Percentiles rank a stretch among this genome's conserved stretches.
Conservation (phyloP, 305 asterid genomes). For the Fraxinus floribunda region DNA sequence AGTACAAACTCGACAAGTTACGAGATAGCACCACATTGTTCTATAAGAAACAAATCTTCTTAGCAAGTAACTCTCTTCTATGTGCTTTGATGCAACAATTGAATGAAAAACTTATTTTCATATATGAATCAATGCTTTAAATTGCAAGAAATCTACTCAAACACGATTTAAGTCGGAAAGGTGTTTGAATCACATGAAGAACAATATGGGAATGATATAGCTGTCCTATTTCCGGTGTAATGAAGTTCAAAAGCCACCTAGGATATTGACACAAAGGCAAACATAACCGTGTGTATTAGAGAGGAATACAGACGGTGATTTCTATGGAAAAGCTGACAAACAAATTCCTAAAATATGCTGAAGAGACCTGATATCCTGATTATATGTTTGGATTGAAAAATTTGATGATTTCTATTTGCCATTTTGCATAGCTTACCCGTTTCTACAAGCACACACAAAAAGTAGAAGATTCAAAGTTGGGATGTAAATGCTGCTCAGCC, state of each 20-base stretch:
- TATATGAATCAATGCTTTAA: background rate
- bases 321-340: background rate
- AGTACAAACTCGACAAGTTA: background rate
- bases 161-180: background rate
- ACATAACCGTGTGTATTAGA: background rate
- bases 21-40: background rate
- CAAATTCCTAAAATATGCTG: background rate
- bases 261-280: background rate
- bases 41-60: slow-evolving; percentile 4
- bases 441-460: background rate
- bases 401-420: background rate
- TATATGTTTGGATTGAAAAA: background rate
- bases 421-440: background rate
- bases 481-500: background rate
- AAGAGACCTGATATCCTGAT: background rate
- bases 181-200: background rate
- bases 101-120: background rate
- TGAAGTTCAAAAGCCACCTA: background rate
- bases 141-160: background rate
- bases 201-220: background rate
- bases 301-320: background rate
- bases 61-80: background rate
- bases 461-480: background rate
- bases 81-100: background rate
- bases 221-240: background rate